These are phyloP conservation scores for Elasticomyces elasticus DNA, from an alignment of 495 filamentous ascomycete species.

Conservation along the genomic window DNA sequence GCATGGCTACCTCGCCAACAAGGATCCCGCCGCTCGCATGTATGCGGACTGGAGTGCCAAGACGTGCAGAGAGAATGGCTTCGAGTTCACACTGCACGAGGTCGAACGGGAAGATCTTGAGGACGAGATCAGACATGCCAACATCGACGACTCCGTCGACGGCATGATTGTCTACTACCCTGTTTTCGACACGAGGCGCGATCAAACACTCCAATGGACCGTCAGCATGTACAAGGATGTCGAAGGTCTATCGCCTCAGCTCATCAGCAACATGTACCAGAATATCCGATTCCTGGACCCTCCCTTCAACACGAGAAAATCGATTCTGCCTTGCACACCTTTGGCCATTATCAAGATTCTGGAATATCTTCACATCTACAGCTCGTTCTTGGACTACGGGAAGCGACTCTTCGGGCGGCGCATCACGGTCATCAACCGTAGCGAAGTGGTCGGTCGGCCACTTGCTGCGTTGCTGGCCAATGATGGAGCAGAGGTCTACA, in stretches of 20 bases:
- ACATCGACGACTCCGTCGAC: conserved; percentile 64
- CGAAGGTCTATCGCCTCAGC: conserved; percentile 84
- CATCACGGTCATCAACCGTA: conserved; percentile 89
- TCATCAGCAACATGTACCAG: conserved; percentile 99
- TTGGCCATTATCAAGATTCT: conserved; percentile 93
- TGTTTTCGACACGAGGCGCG: conserved; percentile 80
- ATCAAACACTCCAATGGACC: conserved; percentile 93
- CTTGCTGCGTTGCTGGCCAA: conserved; percentile 93
- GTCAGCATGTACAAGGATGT: conserved; percentile 85
- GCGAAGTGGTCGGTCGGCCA: conserved; percentile 88
- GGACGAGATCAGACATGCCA: conserved; percentile 72
- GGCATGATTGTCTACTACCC: conserved; percentile 98
- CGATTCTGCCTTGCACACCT: conserved; percentile 88
- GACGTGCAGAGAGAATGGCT: conserved; percentile 89
- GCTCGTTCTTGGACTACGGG: conserved; percentile 86
- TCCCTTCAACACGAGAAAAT: conserved; percentile 66
- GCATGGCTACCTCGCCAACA: conserved; percentile 84
- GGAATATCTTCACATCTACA: conserved; percentile 91
- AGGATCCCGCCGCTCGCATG: conserved; percentile 79
- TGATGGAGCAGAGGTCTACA: conserved; percentile 90
- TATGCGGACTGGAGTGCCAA: conserved; percentile 97
- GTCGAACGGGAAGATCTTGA: conserved; percentile 81
- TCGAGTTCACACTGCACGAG: conserved; percentile 71
- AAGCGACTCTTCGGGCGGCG: conserved; percentile 85
- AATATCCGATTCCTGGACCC: conserved; percentile 86